phyloP scores from a whole-genome alignment of 2,329 filamentous ascomycete species.

The Penicillium nordicum region DNA sequence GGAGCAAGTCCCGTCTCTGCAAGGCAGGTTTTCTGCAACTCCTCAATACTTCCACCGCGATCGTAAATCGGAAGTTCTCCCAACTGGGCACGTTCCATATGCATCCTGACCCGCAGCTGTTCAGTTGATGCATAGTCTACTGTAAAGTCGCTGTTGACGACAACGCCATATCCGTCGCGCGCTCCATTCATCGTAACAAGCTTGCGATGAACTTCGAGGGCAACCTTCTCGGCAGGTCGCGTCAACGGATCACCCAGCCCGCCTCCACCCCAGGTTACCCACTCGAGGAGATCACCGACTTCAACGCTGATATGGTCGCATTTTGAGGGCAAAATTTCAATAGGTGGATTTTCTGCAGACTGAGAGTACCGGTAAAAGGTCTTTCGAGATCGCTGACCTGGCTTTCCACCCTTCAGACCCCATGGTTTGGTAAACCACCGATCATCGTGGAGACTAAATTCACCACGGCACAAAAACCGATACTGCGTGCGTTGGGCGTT shows the following conservation, averaged over 20 bases:
- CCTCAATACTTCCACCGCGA: too few relatives aligned
- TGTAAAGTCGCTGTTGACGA: too few relatives aligned
- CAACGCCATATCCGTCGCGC: too few relatives aligned
- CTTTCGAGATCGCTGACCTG: slow-evolving; percentile 46
- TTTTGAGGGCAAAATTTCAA: slow-evolving; percentile 36
- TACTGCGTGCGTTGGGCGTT: slow-evolving; percentile 51
- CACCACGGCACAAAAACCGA: slow-evolving; percentile 46
- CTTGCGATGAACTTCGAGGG: slow-evolving; percentile 46
- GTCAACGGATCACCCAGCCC: slow-evolving; percentile 48
- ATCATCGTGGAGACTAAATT: slow-evolving; percentile 51
- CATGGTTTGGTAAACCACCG: slow-evolving; percentile 51
- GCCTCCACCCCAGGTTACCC: slow-evolving; percentile 52
- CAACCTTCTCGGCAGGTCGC: slow-evolving; percentile 45
- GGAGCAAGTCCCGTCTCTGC: too few relatives aligned
- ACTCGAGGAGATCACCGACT: slow-evolving; percentile 50
- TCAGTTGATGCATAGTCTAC: too few relatives aligned
- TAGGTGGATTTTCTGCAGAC: slow-evolving; percentile 30
- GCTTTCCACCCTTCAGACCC: slow-evolving; percentile 49
- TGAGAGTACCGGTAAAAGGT: slow-evolving; percentile 35
- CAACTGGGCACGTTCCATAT: too few relatives aligned
- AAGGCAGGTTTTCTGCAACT: too few relatives aligned
- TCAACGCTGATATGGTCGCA: slow-evolving; percentile 48
- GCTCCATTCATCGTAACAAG: slow-evolving; percentile 36
- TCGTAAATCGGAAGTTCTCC: too few relatives aligned
- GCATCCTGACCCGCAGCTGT: too few relatives aligned